Conservation (phyloP, 768 basidiomycete species). For the Coprinopsis strossmayeri region DNA sequence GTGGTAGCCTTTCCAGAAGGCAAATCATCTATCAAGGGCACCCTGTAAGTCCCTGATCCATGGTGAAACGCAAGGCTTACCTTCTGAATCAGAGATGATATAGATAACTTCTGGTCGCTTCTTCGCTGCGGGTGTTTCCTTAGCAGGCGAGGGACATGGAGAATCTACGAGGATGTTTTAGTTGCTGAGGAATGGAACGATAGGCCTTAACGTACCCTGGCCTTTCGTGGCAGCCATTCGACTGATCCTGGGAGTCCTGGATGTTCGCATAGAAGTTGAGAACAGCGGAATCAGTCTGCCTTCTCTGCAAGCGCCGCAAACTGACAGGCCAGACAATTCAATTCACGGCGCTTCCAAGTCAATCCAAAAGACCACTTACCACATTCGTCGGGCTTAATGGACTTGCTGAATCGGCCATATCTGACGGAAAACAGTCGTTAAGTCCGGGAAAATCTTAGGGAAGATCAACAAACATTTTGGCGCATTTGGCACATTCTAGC, state of each 20-base stretch:
- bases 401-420: constrained; percentile 71
- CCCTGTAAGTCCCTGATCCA: neutral
- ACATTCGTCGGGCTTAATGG: constrained; percentile 59
- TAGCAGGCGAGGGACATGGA: constrained; percentile 17
- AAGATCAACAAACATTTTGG: constrained; percentile 43
- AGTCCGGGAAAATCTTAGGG: neutral
- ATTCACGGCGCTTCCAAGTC: neutral
- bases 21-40: neutral
- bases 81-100: constrained; percentile 10
- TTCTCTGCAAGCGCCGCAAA: constrained; percentile 59
- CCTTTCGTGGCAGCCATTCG: constrained; percentile 37
- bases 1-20: neutral
- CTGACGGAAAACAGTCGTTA: constrained; percentile 24
- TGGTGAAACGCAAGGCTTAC: neutral
- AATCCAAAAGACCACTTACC: constrained; percentile 32
- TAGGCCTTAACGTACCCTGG: constrained; percentile 30
- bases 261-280: constrained; percentile 26
- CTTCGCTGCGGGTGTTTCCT: neutral
- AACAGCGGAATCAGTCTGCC: constrained; percentile 59
- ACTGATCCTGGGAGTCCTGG: constrained; percentile 32
- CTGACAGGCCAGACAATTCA: constrained; percentile 28
- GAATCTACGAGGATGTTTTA: constrained; percentile 23
- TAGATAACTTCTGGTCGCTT: constrained; percentile 2
- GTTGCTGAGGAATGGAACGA: neutral
- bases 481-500: constrained; percentile 58